phyloP scores from a whole-genome alignment of 352 stramenopile genomes.

The Phytophthora colocasiae region DNA sequence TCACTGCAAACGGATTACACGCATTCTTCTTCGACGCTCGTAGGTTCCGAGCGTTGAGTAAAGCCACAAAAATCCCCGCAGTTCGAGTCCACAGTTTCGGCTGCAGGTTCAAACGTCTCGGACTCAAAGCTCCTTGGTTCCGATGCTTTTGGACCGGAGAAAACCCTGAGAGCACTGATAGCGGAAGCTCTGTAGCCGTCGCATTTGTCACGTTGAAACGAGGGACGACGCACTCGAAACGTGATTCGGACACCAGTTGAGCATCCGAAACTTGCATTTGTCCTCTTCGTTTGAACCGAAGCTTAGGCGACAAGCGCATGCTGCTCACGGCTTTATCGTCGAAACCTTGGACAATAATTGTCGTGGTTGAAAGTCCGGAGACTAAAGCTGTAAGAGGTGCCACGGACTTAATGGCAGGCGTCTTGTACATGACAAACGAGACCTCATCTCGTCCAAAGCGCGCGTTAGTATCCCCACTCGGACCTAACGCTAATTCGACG shows the following conservation, averaged over 20 bases:
- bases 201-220: constrained; percentile 71
- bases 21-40: constrained; percentile 69
- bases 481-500: constrained; percentile 54
- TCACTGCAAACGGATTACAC: constrained; percentile 75
- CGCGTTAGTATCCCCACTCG: constrained; percentile 9
- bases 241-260: constrained; percentile 47
- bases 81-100: constrained; percentile 69
- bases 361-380: constrained; percentile 52
- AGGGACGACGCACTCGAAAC: constrained; percentile 59
- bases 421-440: constrained; percentile 76
- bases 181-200: constrained; percentile 41
- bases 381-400: constrained; percentile 49
- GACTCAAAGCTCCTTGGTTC: constrained; percentile 6
- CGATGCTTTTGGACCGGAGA: constrained; percentile 17
- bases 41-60: constrained; percentile 62
- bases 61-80: constrained; percentile 49
- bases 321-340: constrained; percentile 56
- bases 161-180: constrained; percentile 15
- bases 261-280: constrained; percentile 81
- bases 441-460: constrained; percentile 72
- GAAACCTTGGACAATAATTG: constrained; percentile 69
- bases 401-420: constrained; percentile 60
- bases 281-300: constrained; percentile 67
- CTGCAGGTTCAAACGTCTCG: constrained; percentile 6
- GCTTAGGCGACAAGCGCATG: constrained; percentile 54